Evolutionary conservation across 2,329 filamentous ascomycete genomes (phyloP).

Genomic region (Onygenales sp.): DNA sequence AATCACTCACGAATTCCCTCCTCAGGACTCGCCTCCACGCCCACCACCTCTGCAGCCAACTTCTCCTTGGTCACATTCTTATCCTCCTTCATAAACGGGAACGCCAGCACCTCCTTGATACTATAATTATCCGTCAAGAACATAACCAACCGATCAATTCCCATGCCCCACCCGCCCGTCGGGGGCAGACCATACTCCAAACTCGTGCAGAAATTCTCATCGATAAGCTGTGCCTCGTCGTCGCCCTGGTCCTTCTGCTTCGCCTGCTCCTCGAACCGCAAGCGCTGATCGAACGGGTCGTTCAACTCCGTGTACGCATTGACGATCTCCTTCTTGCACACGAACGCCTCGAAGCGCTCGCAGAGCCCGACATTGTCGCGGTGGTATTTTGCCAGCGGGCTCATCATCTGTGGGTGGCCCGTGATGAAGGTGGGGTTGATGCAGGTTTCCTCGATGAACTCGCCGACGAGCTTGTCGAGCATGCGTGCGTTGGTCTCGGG

Average conservation of each 20-base stretch:
- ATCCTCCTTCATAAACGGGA: constrained; percentile 97
- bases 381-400: constrained; percentile 91
- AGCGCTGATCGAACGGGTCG: constrained; percentile 87
- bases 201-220: constrained; percentile 87
- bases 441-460: constrained; percentile 90
- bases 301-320: constrained; percentile 98
- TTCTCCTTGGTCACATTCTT: constrained; percentile 34
- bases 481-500: constrained; percentile 91
- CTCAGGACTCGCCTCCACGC: constrained; percentile 48
- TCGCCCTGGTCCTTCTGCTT: constrained; percentile 93
- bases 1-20: constrained; percentile 47
- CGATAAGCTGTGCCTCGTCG: constrained; percentile 89
- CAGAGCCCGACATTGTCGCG: constrained; percentile 72
- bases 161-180: constrained; percentile 93
- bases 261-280: constrained; percentile 90
- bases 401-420: constrained; percentile 83
- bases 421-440: constrained; percentile 89
- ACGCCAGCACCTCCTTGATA: constrained; percentile 91
- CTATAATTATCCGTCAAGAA: constrained; percentile 92
- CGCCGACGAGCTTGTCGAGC: constrained; percentile 88
- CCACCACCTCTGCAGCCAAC: constrained; percentile 54
- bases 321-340: constrained; percentile 92
- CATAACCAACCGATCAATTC: constrained; percentile 89
- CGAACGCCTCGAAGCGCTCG: constrained; percentile 96
- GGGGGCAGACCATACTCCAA: constrained; percentile 88